A percentile compares a stretch with the other conserved stretches of the same genome.
These are phyloP conservation scores for Coemansia guatemalensis DNA, from an alignment of 192 early-diverging fungal genomes.

Conservation along the genomic window DNA sequence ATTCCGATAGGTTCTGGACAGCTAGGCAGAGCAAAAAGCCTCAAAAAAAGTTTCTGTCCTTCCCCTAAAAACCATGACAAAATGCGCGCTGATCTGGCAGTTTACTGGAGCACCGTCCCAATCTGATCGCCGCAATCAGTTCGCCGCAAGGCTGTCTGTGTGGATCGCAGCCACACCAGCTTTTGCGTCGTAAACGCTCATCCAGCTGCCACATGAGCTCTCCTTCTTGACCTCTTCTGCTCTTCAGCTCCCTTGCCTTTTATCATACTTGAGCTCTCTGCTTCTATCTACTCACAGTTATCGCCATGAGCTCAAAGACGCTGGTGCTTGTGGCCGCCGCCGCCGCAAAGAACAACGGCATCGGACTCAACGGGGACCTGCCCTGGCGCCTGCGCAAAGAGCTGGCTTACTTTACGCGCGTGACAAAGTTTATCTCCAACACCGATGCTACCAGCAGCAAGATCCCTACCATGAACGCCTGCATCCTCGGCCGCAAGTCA, in stretches of 20 bases:
- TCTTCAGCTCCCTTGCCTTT: neutral
- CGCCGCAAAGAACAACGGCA: conserved; percentile 73
- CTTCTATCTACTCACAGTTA: neutral
- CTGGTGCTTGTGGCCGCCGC: conserved; percentile 73
- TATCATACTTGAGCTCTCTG: neutral
- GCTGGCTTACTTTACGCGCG: conserved; percentile 75
- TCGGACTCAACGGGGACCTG: conserved; percentile 67
- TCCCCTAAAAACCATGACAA: neutral
- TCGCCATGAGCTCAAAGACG: conserved; percentile 7
- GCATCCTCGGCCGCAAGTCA: conserved; percentile 91
- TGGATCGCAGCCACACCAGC: neutral
- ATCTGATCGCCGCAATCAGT: neutral
- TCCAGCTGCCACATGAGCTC: neutral
- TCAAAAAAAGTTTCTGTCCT: neutral
- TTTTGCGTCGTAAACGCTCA: neutral
- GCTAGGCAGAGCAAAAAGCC: neutral
- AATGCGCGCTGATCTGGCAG: neutral
- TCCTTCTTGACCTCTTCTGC: neutral
- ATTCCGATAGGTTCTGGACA: neutral
- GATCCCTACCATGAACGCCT: conserved; percentile 62
- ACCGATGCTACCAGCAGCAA: neutral
- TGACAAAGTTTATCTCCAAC: conserved; percentile 52
- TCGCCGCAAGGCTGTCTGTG: neutral
- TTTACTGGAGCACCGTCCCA: neutral
- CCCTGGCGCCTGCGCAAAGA: conserved; percentile 90